Evolutionary conservation across 2,329 filamentous ascomycete genomes (phyloP).

Genomic region (Exophiala sp.): DNA sequence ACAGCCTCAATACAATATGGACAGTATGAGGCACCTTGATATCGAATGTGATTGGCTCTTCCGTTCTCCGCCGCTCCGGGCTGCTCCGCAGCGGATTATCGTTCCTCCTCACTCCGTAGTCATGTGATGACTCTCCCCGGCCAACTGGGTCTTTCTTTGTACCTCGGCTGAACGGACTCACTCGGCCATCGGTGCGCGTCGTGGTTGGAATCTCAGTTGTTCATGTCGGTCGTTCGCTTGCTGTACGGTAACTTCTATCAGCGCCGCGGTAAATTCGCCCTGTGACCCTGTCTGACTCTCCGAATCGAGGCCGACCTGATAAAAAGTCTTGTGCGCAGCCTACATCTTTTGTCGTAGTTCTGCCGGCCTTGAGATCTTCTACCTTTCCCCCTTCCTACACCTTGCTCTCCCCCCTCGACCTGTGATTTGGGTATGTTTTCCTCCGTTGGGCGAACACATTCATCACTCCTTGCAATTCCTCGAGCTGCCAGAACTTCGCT

Average conservation of each 20-base stretch:
- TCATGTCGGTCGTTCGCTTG: not conserved
- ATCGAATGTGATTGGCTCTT: too few relatives aligned
- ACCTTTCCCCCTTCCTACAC: conserved; percentile 3
- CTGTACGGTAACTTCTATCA: not conserved
- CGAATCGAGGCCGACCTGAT: conserved; percentile 19
- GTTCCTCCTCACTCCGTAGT: not conserved
- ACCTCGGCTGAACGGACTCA: conserved; percentile 15
- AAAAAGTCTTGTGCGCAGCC: conserved; percentile 15
- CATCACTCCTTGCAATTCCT: conserved; percentile 21
- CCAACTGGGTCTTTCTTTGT: not conserved
- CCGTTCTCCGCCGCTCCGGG: not conserved
- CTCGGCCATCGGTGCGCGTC: not conserved
- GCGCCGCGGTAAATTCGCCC: conserved; percentile 9
- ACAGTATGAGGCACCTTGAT: too few relatives aligned
- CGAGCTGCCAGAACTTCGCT: conserved; percentile 14
- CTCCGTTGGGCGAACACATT: conserved; percentile 21
- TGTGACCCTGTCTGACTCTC: conserved; percentile 5
- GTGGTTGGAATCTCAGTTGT: not conserved
- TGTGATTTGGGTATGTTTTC: conserved; percentile 26
- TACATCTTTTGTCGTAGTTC: not conserved
- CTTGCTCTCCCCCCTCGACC: conserved; percentile 8
- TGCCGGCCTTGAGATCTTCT: conserved; percentile 6
- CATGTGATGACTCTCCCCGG: too few relatives aligned
- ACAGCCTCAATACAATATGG: not conserved
- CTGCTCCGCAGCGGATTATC: not conserved